Evolutionary conservation across 805 yeast species (phyloP), one percentile per base, ranked within the genome.

Genomic region (Lachancea meyersii): DNA sequence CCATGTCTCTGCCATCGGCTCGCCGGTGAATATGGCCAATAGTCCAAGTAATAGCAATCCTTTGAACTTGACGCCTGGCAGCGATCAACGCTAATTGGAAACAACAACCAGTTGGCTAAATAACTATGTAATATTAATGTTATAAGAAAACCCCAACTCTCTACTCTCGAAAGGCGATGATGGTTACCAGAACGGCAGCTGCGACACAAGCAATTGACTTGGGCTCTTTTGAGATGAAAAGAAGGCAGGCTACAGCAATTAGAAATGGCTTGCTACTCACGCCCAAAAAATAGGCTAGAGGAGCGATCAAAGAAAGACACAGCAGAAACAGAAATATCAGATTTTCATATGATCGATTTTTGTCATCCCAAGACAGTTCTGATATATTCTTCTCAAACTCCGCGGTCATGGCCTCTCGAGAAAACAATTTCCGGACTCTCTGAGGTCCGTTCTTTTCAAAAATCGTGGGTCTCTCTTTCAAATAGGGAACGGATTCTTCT

Each of bases 391-490:
- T 54, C 46, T 69, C 70, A 44, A 71, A 65, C 1, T 53, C 47
- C 36, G 52, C 47, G 2, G 71, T 65, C 70, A 71, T 67, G 3
- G 68, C 71, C 9, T 53, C 51, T 31, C 67, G 55, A 2, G 74
- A 61, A 45, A 68, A 71, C 9, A 51, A 51, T 23, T 56, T 45
- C 31, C 54, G 45, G 2, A 67, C 52, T 48, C 67, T 61, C 13
- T 31, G 46, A 10, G 54, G 48, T 5, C 71, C 71, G 48, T 61
- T 65, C 9, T 26, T 30, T 5, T 34, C n/a, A 28, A 61, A 55
- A 39, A 54, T 44, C 13, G 39, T 46, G 14, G 52, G 22, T 2
- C 51, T 45, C 1, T 40, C 44, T 9, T 51, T 47, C 31, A 57
- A 47, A 4, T 67, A 48, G 10, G 50, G 41, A 35, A 67, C 64